These are phyloP conservation scores for Cicer arietinum DNA, from an alignment of 306 rosid species.

Conservation along the genomic window DNA sequence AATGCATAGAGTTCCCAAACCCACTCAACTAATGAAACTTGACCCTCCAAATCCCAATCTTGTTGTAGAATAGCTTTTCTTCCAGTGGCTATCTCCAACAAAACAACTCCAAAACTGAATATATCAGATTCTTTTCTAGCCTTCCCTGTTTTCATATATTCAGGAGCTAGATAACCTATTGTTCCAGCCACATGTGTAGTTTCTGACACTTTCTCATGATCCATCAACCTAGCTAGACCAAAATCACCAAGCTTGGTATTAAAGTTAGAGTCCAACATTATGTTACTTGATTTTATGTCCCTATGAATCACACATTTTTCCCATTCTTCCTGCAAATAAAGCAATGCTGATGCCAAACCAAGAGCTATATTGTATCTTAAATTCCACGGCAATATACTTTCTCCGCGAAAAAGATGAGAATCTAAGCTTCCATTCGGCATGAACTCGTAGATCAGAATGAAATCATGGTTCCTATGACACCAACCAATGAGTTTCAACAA, in stretches of 20 bases:
- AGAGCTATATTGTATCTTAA: constrained; percentile 45
- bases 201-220: constrained; percentile 39
- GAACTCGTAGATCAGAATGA: constrained; percentile 51
- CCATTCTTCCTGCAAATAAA: constrained; percentile 55
- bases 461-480: constrained; percentile 49
- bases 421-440: constrained; percentile 56
- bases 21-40: constrained; percentile 46
- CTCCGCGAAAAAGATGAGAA: constrained; percentile 36
- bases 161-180: constrained; percentile 54
- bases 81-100: constrained; percentile 46
- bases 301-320: constrained; percentile 55
- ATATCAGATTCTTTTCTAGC: constrained; percentile 48
- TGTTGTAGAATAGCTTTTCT: constrained; percentile 39
- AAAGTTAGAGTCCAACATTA: constrained; percentile 57
- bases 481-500: constrained; percentile 55
- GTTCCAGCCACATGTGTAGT: constrained; percentile 51
- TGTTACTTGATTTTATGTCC: constrained; percentile 60
- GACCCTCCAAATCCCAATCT: not conserved
- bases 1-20: constrained; percentile 52
- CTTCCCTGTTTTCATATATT: constrained; percentile 39
- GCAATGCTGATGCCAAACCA: constrained; percentile 51
- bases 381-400: constrained; percentile 41
- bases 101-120: constrained; percentile 51
- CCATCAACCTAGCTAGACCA: constrained; percentile 58
- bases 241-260: constrained; percentile 58